Evolutionary conservation across 2,329 filamentous ascomycete genomes (phyloP), one percentile per base, ranked within the genome.

Genomic region (Aspergillus ochraceoroseus): DNA sequence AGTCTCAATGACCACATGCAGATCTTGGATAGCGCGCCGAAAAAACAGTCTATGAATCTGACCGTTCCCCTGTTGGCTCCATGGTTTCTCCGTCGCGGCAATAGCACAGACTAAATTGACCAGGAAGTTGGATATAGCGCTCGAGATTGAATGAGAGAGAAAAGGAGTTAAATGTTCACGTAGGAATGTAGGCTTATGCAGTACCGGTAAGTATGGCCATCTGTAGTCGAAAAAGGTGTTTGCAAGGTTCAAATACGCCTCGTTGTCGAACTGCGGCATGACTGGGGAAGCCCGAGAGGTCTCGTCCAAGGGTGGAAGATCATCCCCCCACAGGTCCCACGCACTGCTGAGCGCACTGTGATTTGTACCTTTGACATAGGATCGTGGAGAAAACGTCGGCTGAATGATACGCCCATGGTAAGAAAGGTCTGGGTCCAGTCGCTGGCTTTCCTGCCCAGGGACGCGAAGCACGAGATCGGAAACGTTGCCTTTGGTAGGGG

Each of bases 181-280:
- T n/a, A 47, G 20, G 26, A 55, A 55, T 2, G 44, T 45, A 1
- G 44, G 46, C 34, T 45, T 43, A 32, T 57, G 53, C 2, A 57
- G 36, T 3, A 55, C 44, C 8, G 54, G 54, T 7, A 55, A 37
- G 29, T 56, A 54, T 3, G 55, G 52, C 56, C 53, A 57, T 33
- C 53, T 41, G n/a, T 42, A 34, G 22, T 45, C 46, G 25, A 58
- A 58, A 27, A 57, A 58, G 6, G 34, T 39, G n/a, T 48, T 43
- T 12, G 47, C 34, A 14, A 57, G 22, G 6, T 38, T 30, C 7
- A 41, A 3, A 22, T 35, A 43, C 6, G 32, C 27, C 2, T 22
- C 32, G 6, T 41, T 12, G 14, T 43, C 31, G 22, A 43, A 22
- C 7, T 22, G n/a, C 7, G 27, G 5, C n/a, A 12, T 9, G 4